Evolutionary conservation across 2,329 filamentous ascomycete species (phyloP).

Genomic region (Aureobasidium sp.): DNA sequence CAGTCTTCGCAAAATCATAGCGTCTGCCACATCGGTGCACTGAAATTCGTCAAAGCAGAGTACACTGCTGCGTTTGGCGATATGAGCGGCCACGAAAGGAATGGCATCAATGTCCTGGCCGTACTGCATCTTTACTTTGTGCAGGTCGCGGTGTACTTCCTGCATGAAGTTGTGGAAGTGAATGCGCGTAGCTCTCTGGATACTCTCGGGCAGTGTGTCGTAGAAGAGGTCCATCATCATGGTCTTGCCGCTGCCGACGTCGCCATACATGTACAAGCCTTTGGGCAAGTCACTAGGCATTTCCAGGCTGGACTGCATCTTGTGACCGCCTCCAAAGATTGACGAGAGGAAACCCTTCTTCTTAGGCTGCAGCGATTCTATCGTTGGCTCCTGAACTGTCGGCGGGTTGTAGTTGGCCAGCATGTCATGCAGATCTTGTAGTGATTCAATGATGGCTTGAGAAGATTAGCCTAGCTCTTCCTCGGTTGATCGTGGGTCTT

Average conservation of each 20-base stretch:
- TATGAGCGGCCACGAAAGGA: slow-evolving; percentile 88
- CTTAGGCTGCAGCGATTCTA: slow-evolving; percentile 56
- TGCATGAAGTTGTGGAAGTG: slow-evolving; percentile 99
- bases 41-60: slow-evolving; percentile 99
- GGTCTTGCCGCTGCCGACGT: slow-evolving; percentile 95
- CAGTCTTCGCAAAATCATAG: slow-evolving; percentile 86
- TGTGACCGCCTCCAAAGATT: slow-evolving; percentile 46
- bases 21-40: slow-evolving; percentile 95
- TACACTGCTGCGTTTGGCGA: slow-evolving; percentile 75
- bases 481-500: background rate
- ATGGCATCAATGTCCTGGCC: slow-evolving; percentile 85
- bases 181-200: slow-evolving; percentile 78
- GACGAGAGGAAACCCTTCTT: slow-evolving; percentile 48
- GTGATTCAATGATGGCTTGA: slow-evolving; percentile 72
- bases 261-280: slow-evolving; percentile 89
- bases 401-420: slow-evolving; percentile 65
- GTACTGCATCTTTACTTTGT: slow-evolving; percentile 80
- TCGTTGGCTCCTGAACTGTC: slow-evolving; percentile 64
- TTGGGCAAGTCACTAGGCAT: slow-evolving; percentile 53
- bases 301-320: background rate
- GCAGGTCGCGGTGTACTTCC: slow-evolving; percentile 82
- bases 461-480: slow-evolving; percentile 12
- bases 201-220: slow-evolving; percentile 74
- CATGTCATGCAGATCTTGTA: slow-evolving; percentile 83
- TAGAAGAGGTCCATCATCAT: slow-evolving; percentile 99